A percentile compares a stretch with the other conserved stretches of the same genome.
phyloP scores from a whole-genome alignment of 495 filamentous ascomycete genomes.

The Penicillium salamii region DNA sequence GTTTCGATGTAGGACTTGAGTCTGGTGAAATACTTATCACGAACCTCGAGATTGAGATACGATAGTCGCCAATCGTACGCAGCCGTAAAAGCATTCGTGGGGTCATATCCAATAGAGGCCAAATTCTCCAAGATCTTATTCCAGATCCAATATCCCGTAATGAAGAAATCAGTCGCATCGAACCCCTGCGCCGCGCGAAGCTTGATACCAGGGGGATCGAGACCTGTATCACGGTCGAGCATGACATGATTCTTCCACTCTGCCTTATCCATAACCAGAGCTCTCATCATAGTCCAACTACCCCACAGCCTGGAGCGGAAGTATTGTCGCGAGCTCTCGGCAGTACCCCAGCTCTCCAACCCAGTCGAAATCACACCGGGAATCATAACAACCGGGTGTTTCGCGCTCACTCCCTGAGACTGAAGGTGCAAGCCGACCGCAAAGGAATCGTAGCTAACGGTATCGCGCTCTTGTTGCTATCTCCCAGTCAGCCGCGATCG shows the following conservation, averaged over 20 bases:
- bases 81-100: constrained; percentile 90
- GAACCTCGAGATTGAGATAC: constrained; percentile 79
- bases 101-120: constrained; percentile 93
- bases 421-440: constrained; percentile 78
- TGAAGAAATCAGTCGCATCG: constrained; percentile 92
- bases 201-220: constrained; percentile 92
- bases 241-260: constrained; percentile 96
- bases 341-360: constrained; percentile 93
- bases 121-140: constrained; percentile 97
- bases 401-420: constrained; percentile 75
- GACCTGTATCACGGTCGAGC: constrained; percentile 85
- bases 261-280: constrained; percentile 87
- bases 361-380: constrained; percentile 97
- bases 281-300: constrained; percentile 97
- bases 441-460: constrained; percentile 90
- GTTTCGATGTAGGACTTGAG: constrained; percentile 89
- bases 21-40: constrained; percentile 90
- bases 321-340: constrained; percentile 74
- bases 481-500: constrained; percentile 1
- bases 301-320: constrained; percentile 95
- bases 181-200: constrained; percentile 94
- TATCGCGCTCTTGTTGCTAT: constrained; percentile 79
- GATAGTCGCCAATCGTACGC: constrained; percentile 98
- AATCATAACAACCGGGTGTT: constrained; percentile 93
- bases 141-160: constrained; percentile 95